Evolutionary conservation across 805 yeast species (phyloP).

Genomic region (Candida hispaniensis): DNA sequence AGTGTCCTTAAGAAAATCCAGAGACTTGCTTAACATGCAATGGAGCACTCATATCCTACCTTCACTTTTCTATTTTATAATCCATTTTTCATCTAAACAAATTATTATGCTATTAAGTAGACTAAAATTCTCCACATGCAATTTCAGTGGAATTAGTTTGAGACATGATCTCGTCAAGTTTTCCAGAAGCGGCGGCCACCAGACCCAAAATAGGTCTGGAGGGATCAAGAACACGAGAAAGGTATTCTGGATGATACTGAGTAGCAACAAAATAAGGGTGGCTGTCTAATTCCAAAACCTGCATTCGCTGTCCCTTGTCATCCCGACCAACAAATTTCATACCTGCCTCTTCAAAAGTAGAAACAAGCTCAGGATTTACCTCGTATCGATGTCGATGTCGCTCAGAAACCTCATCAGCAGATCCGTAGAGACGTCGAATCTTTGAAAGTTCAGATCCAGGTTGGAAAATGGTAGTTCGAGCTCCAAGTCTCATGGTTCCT

Average conservation of each 20-base stretch:
- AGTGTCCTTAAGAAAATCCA: too few relatives aligned
- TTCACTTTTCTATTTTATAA: too few relatives aligned
- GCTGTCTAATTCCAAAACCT: constrained; percentile 71
- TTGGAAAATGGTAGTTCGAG: constrained; percentile 79
- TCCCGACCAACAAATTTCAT: constrained; percentile 88
- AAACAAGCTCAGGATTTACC: constrained; percentile 76
- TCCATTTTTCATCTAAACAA: too few relatives aligned
- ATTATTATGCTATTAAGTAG: constrained; percentile 8
- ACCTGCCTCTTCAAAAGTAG: constrained; percentile 63
- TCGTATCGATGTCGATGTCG: constrained; percentile 99
- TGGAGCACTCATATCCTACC: too few relatives aligned
- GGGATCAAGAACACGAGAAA: constrained; percentile 93
- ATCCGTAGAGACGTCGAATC: constrained; percentile 72
- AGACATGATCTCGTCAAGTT: constrained; percentile 53
- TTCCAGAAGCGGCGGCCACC: constrained; percentile 87
- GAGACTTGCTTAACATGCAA: too few relatives aligned
- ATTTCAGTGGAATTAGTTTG: constrained; percentile 21
- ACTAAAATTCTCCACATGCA: constrained; percentile 17
- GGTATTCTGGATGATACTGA: constrained; percentile 97
- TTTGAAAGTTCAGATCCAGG: constrained; percentile 53
- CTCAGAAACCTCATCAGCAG: constrained; percentile 57
- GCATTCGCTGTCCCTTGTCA: constrained; percentile 86
- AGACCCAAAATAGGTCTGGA: constrained; percentile 93
- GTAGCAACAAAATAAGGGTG: constrained; percentile 92
- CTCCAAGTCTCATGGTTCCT: constrained; percentile 97